Base-by-base conservation (phyloP, 192 early-diverging fungal species). In the Coemansia asiatica region DNA sequence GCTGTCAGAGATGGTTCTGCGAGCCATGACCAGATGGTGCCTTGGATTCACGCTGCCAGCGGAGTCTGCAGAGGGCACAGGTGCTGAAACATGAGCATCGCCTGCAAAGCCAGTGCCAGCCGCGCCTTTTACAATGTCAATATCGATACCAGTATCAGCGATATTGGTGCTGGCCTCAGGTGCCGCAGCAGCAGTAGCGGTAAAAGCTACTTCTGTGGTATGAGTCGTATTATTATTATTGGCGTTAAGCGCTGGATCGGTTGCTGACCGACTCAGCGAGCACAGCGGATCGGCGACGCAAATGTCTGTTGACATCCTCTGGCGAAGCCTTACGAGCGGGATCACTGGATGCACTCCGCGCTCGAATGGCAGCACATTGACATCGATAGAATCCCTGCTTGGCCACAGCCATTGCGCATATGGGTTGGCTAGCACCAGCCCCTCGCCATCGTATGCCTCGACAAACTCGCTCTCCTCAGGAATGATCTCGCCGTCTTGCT, bases 381-480 rank as follows among this genome's bases (percentile, higher is more conserved):
- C 61, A 26, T 67, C 67, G 4, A 15, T 26, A 7, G 47, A 18
- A 13, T 13, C 18, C 25, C 56, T 63, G 29, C 71, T 62, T 5
- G 80, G 80, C 80, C 80, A 82, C 29, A 82, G 67, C 75, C 75
- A 82, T 6, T 27, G 21, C 0, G 47, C 75, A 28, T 71, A 69
- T 3, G 80, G 80, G 31, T 74, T 82, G n/a, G 61, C 61, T 22
- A 82, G 33, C 22, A 58, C 38, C 15, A 82, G 50, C 2, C 58
- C 63, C 5, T 49, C 40, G 15, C 80, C 80, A 4, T 56, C 16
- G 25, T 74, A 82, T 7, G 61, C 27, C 27, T 82, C 80, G 21
- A 82, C 75, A 69, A 82, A 82, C 75, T 82, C 80, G 69, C 74
- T 82, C 21, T 82, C 80, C 40, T 82, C 80, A 0, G 74, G 71